These are phyloP conservation scores for Candida sonorensis DNA, from an alignment of 805 yeast genomes.

Conservation along the genomic window DNA sequence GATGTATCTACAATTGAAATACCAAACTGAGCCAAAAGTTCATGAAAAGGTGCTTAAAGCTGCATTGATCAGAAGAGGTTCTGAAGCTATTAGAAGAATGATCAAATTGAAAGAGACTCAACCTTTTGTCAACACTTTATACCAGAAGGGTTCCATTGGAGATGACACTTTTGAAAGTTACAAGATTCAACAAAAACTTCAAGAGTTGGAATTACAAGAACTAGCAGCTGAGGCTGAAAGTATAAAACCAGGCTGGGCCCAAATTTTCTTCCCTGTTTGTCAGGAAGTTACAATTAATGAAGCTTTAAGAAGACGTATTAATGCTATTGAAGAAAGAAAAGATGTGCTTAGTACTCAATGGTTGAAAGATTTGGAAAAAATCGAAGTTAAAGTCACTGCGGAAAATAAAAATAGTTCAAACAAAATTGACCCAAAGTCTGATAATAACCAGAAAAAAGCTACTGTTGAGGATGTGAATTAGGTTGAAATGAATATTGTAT, in stretches of 20 bases:
- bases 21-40: conserved; percentile 46
- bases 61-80: conserved; percentile 54
- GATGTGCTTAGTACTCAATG: conserved; percentile 25
- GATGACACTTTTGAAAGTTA: conserved; percentile 82
- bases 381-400: conserved; percentile 12
- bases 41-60: conserved; percentile 52
- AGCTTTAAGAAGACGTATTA: conserved; percentile 74
- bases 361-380: conserved; percentile 19
- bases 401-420: conserved; percentile 4
- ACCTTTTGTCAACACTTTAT: conserved; percentile 60
- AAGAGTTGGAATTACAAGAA: conserved; percentile 75
- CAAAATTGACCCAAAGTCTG: too few species aligned
- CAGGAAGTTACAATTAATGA: conserved; percentile 91
- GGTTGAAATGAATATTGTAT: too few species aligned
- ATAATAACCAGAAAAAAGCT: too few species aligned
- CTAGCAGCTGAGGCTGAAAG: conserved; percentile 68
- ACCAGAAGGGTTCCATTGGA: conserved; percentile 86
- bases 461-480: too few species aligned
- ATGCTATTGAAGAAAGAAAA: conserved; percentile 39
- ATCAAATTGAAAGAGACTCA: conserved; percentile 76
- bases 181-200: conserved; percentile 67
- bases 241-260: conserved; percentile 75
- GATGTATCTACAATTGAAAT: conserved; percentile 53
- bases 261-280: conserved; percentile 64
- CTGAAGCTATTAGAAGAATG: conserved; percentile 80